A percentile compares a stretch with the other conserved stretches of the same genome.
Evolutionary conservation across 2,329 filamentous ascomycete species (phyloP).

Genomic region (Xylaria sp.): DNA sequence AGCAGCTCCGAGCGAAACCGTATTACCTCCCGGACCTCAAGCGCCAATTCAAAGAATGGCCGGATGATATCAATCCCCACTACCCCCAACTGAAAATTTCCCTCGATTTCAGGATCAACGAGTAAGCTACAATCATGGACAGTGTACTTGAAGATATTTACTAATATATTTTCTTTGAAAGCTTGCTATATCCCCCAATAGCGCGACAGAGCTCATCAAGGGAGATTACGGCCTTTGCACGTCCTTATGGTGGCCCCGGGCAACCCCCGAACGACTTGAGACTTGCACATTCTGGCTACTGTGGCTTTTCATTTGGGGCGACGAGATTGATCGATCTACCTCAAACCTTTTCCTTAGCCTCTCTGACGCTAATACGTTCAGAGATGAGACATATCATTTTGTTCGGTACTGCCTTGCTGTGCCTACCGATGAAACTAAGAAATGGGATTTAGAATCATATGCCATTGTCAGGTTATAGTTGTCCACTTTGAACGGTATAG

Average conservation of each 20-base stretch:
- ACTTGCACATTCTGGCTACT: conserved; percentile 20
- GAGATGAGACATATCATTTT: conserved; percentile 24
- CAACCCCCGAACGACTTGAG: background rate
- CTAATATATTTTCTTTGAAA: background rate
- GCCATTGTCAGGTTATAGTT: background rate
- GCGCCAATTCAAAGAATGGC: conserved; percentile 3
- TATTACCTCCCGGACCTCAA: conserved; percentile 9
- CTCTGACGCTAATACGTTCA: conserved; percentile 19
- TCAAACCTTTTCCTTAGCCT: conserved; percentile 11
- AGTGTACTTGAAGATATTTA: background rate
- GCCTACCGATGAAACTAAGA: background rate
- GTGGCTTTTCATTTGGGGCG: conserved; percentile 20
- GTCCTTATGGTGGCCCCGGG: conserved; percentile 16
- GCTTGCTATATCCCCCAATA: conserved; percentile 1
- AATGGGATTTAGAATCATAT: conserved; percentile 9
- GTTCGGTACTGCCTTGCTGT: conserved; percentile 16
- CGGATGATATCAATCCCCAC: conserved; percentile 2
- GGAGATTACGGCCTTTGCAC: conserved; percentile 13
- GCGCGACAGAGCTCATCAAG: conserved; percentile 6
- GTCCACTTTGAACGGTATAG: background rate
- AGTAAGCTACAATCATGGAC: background rate
- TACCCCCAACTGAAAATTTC: background rate
- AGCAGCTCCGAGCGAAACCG: background rate
- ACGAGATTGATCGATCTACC: conserved; percentile 20
- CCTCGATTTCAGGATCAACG: conserved; percentile 2